Evolutionary conservation across 2,329 filamentous ascomycete genomes (phyloP).

Genomic region (Aspergillus sp.): DNA sequence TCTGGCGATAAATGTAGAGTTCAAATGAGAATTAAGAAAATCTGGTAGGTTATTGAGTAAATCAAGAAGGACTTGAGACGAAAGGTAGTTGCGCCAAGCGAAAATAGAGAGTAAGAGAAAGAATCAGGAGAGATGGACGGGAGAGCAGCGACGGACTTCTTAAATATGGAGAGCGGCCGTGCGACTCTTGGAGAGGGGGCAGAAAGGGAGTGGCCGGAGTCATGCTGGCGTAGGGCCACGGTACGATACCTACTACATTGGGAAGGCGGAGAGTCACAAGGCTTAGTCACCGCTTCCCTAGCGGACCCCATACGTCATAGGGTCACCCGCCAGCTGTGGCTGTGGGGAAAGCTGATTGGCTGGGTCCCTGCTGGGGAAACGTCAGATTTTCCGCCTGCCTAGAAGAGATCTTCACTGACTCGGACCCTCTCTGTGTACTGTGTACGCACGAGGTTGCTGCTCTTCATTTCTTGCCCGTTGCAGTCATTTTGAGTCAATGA

Average conservation of each 20-base stretch:
- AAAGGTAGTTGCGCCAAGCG: neutral
- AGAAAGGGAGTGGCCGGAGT: slow-evolving; percentile 2
- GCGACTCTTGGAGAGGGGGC: neutral
- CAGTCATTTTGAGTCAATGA: too few relatives aligned
- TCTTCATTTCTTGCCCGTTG: neutral
- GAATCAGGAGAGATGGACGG: slow-evolving; percentile 1
- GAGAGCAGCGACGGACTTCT: slow-evolving; percentile 3
- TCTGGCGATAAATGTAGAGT: slow-evolving; percentile 6
- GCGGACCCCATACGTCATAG: neutral
- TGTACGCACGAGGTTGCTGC: neutral
- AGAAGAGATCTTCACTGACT: slow-evolving; percentile 1
- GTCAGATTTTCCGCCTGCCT: slow-evolving; percentile 7
- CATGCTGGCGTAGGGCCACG: slow-evolving; percentile 7
- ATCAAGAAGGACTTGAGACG: neutral
- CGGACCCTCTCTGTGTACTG: neutral
- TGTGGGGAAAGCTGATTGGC: slow-evolving; percentile 1
- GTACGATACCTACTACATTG: neutral
- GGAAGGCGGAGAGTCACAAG: neutral
- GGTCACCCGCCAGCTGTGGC: neutral
- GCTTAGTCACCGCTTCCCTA: neutral
- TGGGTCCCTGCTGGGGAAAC: neutral
- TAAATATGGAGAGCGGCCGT: slow-evolving; percentile 7
- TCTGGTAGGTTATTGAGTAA: slow-evolving; percentile 20
- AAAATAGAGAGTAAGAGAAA: neutral
- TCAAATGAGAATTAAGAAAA: neutral